Evolutionary conservation across 331 rosid genomes (phyloP), one percentile per base, ranked within the genome.

Genomic region (Acacia concinna): DNA sequence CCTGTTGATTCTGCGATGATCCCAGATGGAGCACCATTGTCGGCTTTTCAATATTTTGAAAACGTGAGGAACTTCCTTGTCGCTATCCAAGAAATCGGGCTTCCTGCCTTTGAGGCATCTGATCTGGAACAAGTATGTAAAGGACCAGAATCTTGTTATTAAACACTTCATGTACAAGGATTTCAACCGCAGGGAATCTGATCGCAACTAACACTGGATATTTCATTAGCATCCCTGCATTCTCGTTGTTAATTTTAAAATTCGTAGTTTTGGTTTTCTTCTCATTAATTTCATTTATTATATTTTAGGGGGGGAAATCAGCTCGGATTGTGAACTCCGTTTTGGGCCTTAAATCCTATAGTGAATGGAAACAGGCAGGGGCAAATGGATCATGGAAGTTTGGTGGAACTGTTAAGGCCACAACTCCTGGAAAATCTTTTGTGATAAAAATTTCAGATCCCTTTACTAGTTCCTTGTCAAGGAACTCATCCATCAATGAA

Each of bases 41-140:
- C 98, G 0, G 99, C 98, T n/a, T 96, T 87, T 84, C 99, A 96
- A 54, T 96, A 96, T 86, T 96, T 96, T 49, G 99, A 96, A 87
- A 96, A 96, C 74, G 93, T 91, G 64, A 91, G 98, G 88, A 96
- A 96, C 84, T 96, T 96, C 78, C 86, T 90, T 18, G 99, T 90
- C 73, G 99, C 98, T 63, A 76, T 90, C 46, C 94, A 96, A 82
- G 97, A 86, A 81, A 82, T 96, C 88, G 99, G 98, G 62, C 74
- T 93, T 84, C 99, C 99, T 57, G 81, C 92, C 66, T 93, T 96
- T 59, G 98, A 96, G 92, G 97, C 99, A 71, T 96, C 99, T 76
- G 99, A 96, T 91, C 94, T 96, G 38, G 98, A 96, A 83, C 99
- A 96, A 82, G 99, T 96, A 90, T 62, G 92, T 85, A 14, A 64